phyloP scores from a whole-genome alignment of 192 early-diverging fungal genomes.

The Spinellus fusiger region DNA sequence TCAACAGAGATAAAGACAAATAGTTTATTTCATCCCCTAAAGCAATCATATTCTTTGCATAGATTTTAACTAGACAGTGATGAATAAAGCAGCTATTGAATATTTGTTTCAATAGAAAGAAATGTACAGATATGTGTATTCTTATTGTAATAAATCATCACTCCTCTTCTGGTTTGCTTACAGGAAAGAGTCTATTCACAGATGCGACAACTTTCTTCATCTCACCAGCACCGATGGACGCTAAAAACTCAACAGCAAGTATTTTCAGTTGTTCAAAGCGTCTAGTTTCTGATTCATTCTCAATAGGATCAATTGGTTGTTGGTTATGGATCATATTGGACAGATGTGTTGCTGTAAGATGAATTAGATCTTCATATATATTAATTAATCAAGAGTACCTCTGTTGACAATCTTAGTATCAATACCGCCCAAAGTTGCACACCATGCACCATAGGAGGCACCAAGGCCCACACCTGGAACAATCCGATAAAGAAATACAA shows the following conservation, averaged over 20 bases:
- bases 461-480: conserved; percentile 28
- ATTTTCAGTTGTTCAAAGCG: neutral
- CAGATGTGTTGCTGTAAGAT: neutral
- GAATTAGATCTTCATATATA: neutral
- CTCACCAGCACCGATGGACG: too few species aligned
- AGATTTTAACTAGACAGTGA: too few species aligned
- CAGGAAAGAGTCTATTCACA: too few species aligned
- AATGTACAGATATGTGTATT: too few species aligned
- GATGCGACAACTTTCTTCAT: too few species aligned
- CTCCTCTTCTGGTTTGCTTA: too few species aligned
- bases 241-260: neutral
- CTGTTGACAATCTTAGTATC: conserved; percentile 28
- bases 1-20: too few species aligned
- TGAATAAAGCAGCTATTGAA: too few species aligned
- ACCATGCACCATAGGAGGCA: conserved; percentile 41
- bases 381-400: conserved; percentile 23
- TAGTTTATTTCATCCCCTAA: too few species aligned
- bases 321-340: neutral
- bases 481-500: conserved; percentile 62
- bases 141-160: too few species aligned
- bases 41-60: too few species aligned
- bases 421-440: conserved; percentile 38
- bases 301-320: neutral
- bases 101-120: too few species aligned
- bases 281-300: neutral